A percentile compares a stretch with the other conserved stretches of the same genome.
phyloP scores from a whole-genome alignment of 2,329 filamentous ascomycete genomes.

The Scleromitrula shiraiana region DNA sequence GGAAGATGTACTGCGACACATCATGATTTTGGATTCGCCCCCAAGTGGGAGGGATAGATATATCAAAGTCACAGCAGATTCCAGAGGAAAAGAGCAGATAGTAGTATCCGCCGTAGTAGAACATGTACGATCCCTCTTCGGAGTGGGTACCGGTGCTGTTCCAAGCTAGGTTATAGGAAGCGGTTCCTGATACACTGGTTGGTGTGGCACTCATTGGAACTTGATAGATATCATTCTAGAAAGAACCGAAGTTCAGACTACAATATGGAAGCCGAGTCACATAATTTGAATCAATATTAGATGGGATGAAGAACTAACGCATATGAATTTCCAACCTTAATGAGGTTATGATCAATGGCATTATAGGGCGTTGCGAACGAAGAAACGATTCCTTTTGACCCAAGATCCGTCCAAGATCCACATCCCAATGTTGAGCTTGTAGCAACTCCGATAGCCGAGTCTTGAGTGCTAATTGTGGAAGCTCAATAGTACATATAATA shows the following conservation, averaged over 20 bases:
- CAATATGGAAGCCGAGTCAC: no score
- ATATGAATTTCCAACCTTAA: slow-evolving; percentile 35
- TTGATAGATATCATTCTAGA: slow-evolving; percentile 57
- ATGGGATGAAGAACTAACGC: no score
- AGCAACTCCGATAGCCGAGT: no score
- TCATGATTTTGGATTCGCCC: slow-evolving; percentile 55
- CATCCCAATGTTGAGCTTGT: no score
- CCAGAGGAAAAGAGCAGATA: slow-evolving; percentile 56
- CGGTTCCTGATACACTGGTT: background rate
- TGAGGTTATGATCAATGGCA: slow-evolving; percentile 49
- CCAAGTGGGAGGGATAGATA: slow-evolving; percentile 40
- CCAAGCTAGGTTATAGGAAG: background rate
- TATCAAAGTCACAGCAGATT: slow-evolving; percentile 46
- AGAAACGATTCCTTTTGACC: slow-evolving; percentile 40
- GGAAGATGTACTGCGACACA: slow-evolving; percentile 45
- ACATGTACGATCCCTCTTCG: slow-evolving; percentile 48
- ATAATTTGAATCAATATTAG: no score
- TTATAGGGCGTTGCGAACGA: slow-evolving; percentile 41
- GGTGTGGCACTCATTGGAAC: slow-evolving; percentile 35
- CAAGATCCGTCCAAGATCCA: slow-evolving; percentile 56
- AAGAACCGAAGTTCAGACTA: slow-evolving; percentile 56
- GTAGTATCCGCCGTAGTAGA: slow-evolving; percentile 45
- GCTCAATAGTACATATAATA: no score
- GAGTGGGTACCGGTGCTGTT: slow-evolving; percentile 37
- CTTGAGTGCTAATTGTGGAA: no score